Evolutionary conservation across 176 grass and related monocot genomes (phyloP).

Genomic region (Bolboschoenus planiculmis): DNA sequence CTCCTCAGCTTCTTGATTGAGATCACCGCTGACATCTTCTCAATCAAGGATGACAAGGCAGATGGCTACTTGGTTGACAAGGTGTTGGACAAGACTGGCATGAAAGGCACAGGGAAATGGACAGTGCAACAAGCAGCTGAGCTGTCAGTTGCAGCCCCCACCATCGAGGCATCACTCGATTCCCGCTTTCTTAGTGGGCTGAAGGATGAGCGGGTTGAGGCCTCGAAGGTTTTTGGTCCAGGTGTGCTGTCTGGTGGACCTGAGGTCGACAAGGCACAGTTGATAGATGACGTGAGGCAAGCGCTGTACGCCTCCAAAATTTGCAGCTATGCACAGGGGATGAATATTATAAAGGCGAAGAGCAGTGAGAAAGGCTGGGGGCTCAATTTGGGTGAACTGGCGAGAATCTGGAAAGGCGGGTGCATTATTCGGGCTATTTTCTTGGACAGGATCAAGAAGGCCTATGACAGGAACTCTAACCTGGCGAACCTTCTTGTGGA

Average conservation of each 20-base stretch:
- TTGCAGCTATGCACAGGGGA: constrained; percentile 72
- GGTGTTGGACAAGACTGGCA: constrained; percentile 80
- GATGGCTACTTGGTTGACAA: constrained; percentile 72
- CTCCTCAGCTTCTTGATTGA: constrained; percentile 79
- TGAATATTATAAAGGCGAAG: constrained; percentile 82
- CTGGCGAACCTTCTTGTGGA: constrained; percentile 71
- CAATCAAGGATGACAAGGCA: constrained; percentile 70
- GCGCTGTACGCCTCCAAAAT: constrained; percentile 75
- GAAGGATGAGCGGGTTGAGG: constrained; percentile 53
- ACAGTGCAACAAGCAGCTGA: constrained; percentile 76
- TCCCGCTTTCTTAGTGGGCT: constrained; percentile 72
- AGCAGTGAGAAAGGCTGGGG: constrained; percentile 62
- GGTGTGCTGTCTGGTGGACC: constrained; percentile 30
- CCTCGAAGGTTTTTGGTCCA: constrained; percentile 54
- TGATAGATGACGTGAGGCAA: constrained; percentile 66
- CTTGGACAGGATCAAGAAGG: constrained; percentile 77
- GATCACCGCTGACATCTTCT: constrained; percentile 72
- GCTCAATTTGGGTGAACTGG: constrained; percentile 70
- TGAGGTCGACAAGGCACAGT: constrained; percentile 58
- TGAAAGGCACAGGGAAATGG: constrained; percentile 87
- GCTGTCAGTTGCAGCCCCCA: constrained; percentile 69
- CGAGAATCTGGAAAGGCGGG: constrained; percentile 84
- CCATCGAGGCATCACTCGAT: constrained; percentile 74
- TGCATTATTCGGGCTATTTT: constrained; percentile 86
- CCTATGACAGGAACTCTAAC: constrained; percentile 53